phyloP scores from a whole-genome alignment of 2,329 filamentous ascomycete species.

The Exserohilum rostratum region DNA sequence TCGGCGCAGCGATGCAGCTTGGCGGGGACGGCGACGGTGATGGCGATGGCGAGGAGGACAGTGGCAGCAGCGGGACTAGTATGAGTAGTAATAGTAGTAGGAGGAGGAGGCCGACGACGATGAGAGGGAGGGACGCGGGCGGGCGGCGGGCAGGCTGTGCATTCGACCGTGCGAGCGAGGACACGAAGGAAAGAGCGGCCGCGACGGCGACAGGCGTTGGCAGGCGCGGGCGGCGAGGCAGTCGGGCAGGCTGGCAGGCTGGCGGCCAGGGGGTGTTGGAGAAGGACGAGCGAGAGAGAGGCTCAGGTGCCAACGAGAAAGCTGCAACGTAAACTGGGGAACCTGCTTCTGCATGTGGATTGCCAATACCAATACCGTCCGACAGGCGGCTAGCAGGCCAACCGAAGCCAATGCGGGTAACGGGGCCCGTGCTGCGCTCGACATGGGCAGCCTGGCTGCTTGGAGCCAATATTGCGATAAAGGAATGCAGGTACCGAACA shows the following conservation, averaged over 20 bases:
- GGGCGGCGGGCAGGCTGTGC: background rate
- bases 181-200: background rate
- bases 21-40: background rate
- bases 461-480: conserved; percentile 19
- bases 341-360: conserved; percentile 4
- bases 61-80: too few relatives aligned
- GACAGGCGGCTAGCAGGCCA: conserved; percentile 21
- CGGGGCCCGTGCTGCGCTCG: conserved; percentile 8
- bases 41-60: too few relatives aligned
- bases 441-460: conserved; percentile 1
- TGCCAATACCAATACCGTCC: conserved; percentile 8
- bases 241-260: too few relatives aligned
- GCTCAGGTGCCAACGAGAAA: background rate
- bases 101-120: too few relatives aligned
- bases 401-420: conserved; percentile 18
- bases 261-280: background rate
- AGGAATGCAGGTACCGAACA: conserved; percentile 20
- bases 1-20: conserved; percentile 11
- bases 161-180: background rate
- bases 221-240: too few relatives aligned
- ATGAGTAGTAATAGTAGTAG: too few relatives aligned
- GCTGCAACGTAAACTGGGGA: conserved; percentile 2
- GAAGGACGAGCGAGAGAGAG: background rate
- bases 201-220: background rate
- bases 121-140: background rate